These are phyloP conservation scores for Agrocybe pediades DNA, from an alignment of 768 basidiomycete species.

Conservation along the genomic window DNA sequence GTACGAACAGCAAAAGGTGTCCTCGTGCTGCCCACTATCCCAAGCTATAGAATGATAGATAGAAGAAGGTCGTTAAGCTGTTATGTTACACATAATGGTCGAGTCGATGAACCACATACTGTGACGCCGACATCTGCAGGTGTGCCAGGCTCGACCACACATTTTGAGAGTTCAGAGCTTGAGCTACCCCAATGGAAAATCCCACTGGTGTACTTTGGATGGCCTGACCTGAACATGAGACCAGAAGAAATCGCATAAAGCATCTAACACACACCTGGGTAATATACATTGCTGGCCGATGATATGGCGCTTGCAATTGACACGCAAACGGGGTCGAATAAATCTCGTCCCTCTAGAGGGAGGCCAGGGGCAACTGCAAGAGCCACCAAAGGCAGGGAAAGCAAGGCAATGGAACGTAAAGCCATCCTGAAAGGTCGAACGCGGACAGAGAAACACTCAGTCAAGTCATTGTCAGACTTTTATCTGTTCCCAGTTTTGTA, in stretches of 20 bases:
- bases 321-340: background rate
- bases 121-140: constrained; percentile 50
- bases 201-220: constrained; percentile 37
- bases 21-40: constrained; percentile 41
- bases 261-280: background rate
- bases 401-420: background rate
- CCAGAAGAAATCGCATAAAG: too few relatives aligned
- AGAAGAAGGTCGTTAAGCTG: too few relatives aligned
- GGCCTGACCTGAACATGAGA: too few relatives aligned
- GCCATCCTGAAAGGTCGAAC: background rate
- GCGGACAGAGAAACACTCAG: background rate
- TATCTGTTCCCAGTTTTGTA: too few relatives aligned
- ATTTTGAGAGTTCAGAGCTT: constrained; percentile 45
- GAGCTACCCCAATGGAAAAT: constrained; percentile 54
- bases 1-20: constrained; percentile 49
- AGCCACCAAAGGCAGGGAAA: background rate
- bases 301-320: background rate
- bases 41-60: constrained; percentile 35
- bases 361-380: background rate
- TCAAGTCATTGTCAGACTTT: background rate
- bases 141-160: constrained; percentile 61
- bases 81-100: background rate
- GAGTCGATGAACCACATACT: constrained; percentile 32
- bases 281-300: background rate
- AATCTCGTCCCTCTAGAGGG: background rate